Percentiles rank a stretch among this genome's conserved stretches.
Evolutionary conservation across 768 basidiomycete genomes (phyloP).

Genomic region (Leccinum fibrillosum): DNA sequence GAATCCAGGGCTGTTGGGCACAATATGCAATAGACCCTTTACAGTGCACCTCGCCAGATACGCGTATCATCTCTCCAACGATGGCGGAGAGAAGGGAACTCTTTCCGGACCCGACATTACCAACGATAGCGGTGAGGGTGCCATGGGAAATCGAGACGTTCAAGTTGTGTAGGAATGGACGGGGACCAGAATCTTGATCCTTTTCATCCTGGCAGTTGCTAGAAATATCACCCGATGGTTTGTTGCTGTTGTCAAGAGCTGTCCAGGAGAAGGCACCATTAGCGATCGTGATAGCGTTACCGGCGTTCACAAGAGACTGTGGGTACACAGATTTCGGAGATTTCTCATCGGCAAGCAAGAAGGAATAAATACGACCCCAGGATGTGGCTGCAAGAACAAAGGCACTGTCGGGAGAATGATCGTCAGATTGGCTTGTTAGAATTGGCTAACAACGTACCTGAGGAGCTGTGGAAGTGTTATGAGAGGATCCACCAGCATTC

Average conservation of each 20-base stretch:
- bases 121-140: slow-evolving; percentile 27
- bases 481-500: slow-evolving; percentile 30
- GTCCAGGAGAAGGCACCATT: slow-evolving; percentile 27
- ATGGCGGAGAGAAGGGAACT: slow-evolving; percentile 30
- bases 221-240: slow-evolving; percentile 1
- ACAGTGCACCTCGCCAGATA: slow-evolving; percentile 23
- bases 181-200: slow-evolving; percentile 6
- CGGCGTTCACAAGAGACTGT: slow-evolving; percentile 5
- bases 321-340: neutral
- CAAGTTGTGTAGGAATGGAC: slow-evolving; percentile 20
- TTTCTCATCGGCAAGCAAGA: slow-evolving; percentile 28
- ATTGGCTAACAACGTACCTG: slow-evolving; percentile 13
- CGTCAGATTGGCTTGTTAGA: neutral
- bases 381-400: slow-evolving; percentile 24
- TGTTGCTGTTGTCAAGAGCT: slow-evolving; percentile 3
- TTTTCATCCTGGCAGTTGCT: slow-evolving; percentile 9
- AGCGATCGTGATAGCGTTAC: slow-evolving; percentile 18
- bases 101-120: slow-evolving; percentile 27
- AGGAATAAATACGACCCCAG: slow-evolving; percentile 28
- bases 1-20: slow-evolving; percentile 33
- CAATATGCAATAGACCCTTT: slow-evolving; percentile 31
- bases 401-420: slow-evolving; percentile 12
- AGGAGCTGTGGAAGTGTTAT: slow-evolving; percentile 29
- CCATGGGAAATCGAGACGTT: slow-evolving; percentile 20
- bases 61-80: slow-evolving; percentile 27